phyloP scores from a whole-genome alignment of 2,329 filamentous ascomycete species.

The Aspergillus pseudonomiae region DNA sequence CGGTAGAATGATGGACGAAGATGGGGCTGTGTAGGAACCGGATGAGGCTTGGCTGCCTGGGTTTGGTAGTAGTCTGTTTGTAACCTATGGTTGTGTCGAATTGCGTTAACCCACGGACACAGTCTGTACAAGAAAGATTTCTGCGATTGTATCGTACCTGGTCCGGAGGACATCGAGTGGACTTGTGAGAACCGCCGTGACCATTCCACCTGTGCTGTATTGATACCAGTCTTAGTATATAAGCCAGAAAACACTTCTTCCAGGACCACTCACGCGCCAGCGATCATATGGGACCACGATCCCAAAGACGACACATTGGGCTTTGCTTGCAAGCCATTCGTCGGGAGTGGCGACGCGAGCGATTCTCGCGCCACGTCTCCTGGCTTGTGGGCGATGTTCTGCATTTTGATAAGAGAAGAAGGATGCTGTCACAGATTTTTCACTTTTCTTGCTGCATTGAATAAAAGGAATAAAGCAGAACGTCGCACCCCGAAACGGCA shows the following conservation, averaged over 20 bases:
- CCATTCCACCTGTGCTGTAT: conserved; percentile 68
- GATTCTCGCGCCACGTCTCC: conserved; percentile 10
- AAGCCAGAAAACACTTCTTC: not conserved
- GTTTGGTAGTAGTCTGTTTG: conserved; percentile 93
- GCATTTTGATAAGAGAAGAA: conserved; percentile 3
- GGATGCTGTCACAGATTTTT: not conserved
- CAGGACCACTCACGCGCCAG: conserved; percentile 36
- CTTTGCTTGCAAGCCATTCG: not conserved
- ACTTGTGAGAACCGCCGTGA: conserved; percentile 87
- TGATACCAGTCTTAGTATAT: not conserved
- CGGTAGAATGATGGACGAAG: conserved; percentile 54
- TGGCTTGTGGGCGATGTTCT: conserved; percentile 12
- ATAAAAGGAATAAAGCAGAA: not conserved
- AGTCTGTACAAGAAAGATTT: not conserved
- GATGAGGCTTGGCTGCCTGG: conserved; percentile 56
- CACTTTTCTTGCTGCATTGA: not conserved
- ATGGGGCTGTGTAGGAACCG: conserved; percentile 59
- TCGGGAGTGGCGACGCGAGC: conserved; percentile 15
- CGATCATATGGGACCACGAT: conserved; percentile 36
- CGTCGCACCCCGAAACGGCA: not conserved
- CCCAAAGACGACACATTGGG: conserved; percentile 11
- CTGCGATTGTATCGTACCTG: conserved; percentile 52
- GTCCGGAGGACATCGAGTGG: conserved; percentile 98
- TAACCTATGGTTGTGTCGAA: conserved; percentile 43
- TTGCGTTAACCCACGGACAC: not conserved